Percentiles rank a stretch among this genome's conserved stretches.
These are phyloP conservation scores for Alternaria postmessia DNA, from an alignment of 2,329 filamentous ascomycete species.

Conservation along the genomic window DNA sequence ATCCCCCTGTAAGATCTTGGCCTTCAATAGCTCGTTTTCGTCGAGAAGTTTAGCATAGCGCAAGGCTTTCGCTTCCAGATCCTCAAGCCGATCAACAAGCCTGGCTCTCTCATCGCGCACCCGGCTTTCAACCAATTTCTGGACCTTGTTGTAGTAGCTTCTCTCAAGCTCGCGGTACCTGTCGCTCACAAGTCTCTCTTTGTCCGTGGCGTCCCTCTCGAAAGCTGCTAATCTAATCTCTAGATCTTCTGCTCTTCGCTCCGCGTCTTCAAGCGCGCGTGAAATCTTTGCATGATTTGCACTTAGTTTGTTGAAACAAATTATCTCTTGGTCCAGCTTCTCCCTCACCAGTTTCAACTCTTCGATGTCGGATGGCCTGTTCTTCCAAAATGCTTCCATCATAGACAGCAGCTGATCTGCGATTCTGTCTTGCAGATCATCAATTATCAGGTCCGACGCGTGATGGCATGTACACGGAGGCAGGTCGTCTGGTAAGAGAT, in stretches of 20 bases:
- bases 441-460: neutral
- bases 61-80: neutral
- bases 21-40: neutral
- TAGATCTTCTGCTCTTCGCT: neutral
- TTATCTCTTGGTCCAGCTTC: too few relatives aligned
- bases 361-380: neutral
- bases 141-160: neutral
- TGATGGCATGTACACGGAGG: neutral
- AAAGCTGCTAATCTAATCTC: neutral
- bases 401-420: neutral
- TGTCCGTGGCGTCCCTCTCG: neutral
- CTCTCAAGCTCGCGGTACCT: neutral
- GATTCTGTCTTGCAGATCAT: neutral
- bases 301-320: neutral
- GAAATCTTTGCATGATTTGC: neutral
- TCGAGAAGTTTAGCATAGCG: neutral
- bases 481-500: neutral
- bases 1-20: neutral
- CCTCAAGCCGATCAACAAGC: neutral
- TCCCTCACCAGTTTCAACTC: too few relatives aligned
- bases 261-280: neutral
- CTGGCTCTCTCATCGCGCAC: constrained; percentile 1
- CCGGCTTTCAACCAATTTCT: neutral
- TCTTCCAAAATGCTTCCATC: neutral
- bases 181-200: neutral